Evolutionary conservation across 495 filamentous ascomycete species (phyloP).

Genomic region (Penicillium bovifimosum): DNA sequence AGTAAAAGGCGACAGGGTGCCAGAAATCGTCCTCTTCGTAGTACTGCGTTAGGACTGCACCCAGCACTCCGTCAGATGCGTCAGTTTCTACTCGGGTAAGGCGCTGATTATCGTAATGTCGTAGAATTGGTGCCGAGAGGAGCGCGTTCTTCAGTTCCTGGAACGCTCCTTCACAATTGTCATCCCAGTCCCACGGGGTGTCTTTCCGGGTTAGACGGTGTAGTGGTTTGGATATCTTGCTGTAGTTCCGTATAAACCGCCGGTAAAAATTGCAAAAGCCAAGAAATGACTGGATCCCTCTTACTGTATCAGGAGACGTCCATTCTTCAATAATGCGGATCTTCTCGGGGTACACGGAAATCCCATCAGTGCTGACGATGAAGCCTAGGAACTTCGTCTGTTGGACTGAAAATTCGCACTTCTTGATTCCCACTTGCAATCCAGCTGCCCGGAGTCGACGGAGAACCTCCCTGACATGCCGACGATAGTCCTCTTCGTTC

Average conservation of each 20-base stretch:
- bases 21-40: too few species aligned
- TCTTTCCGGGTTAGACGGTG: background rate
- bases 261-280: constrained; percentile 30
- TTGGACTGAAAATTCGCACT: too few species aligned
- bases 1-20: too few species aligned
- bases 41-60: constrained; percentile 11
- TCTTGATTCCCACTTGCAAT: too few species aligned
- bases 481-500: too few species aligned
- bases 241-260: constrained; percentile 24
- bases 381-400: constrained; percentile 9
- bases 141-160: constrained; percentile 10
- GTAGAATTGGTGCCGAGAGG: constrained; percentile 7
- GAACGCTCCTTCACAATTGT: too few species aligned
- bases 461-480: too few species aligned
- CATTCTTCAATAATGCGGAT: constrained; percentile 15
- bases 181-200: too few species aligned
- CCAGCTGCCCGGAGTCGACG: too few species aligned
- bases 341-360: constrained; percentile 16
- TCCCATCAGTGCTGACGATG: constrained; percentile 10
- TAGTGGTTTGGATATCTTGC: constrained; percentile 11
- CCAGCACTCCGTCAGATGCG: constrained; percentile 8
- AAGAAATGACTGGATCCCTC: constrained; percentile 26
- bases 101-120: constrained; percentile 9
- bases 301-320: constrained; percentile 9
- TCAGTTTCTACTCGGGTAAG: too few species aligned